phyloP scores from a whole-genome alignment of 441 rosid genomes.

The Eruca vesicaria region DNA sequence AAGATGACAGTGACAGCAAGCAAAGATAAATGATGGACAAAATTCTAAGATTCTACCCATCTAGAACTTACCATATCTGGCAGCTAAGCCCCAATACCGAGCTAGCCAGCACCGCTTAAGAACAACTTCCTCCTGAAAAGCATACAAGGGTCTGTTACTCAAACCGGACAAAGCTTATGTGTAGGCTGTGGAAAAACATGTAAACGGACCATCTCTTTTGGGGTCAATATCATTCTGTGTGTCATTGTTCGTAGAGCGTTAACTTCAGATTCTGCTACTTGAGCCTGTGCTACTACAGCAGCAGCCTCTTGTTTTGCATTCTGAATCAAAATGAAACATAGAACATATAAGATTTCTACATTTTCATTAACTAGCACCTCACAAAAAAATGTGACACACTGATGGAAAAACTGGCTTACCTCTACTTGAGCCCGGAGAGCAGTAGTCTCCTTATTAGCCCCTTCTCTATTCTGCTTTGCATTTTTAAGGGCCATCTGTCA shows the following conservation, averaged over 20 bases:
- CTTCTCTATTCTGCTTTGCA: constrained; percentile 53
- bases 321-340: constrained; percentile 36
- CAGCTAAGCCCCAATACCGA: constrained; percentile 80
- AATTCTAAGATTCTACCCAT: background rate
- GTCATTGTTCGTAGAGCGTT: constrained; percentile 66
- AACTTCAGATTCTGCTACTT: constrained; percentile 70
- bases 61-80: constrained; percentile 56
- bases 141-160: constrained; percentile 17
- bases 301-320: constrained; percentile 53
- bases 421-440: constrained; percentile 63
- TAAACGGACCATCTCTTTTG: constrained; percentile 69
- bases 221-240: constrained; percentile 75
- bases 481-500: constrained; percentile 71
- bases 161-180: background rate
- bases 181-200: constrained; percentile 2
- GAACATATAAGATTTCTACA: background rate
- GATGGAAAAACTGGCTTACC: constrained; percentile 37
- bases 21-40: constrained; percentile 18
- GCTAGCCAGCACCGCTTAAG: constrained; percentile 88
- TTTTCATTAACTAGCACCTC: constrained; percentile 3
- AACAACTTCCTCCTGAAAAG: constrained; percentile 76
- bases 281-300: constrained; percentile 43
- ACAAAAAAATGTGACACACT: background rate
- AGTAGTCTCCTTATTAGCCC: constrained; percentile 48
- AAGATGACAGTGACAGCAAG: constrained; percentile 33